Base-by-base conservation (phyloP, 352 stramenopile genomes). In the Phytophthora multivora region DNA sequence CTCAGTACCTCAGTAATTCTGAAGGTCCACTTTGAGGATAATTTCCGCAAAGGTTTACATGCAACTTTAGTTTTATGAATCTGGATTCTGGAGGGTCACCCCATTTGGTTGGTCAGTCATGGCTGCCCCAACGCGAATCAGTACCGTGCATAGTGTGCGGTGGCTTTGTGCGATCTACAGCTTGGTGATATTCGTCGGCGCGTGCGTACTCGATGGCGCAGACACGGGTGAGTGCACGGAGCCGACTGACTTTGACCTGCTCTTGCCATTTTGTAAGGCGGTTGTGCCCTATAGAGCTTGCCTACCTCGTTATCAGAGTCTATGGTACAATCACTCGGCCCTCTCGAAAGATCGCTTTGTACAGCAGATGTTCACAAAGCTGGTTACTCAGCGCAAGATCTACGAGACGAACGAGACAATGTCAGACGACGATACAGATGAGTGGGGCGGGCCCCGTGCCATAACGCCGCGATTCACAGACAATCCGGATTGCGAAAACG, bases 401-500 rank as follows among this genome's bases (percentile, higher is more conserved):
- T 78, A 80, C 63, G 82, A 93, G 73, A 87, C 70, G n/a, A 88
- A 88, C 63, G 51, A 43, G 25, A 86, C 67, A n/a, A 67, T 93
- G 38, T 59, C 78, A 5, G 62, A 91, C 46, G 51, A 70, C 31
- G 66, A 78, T 55, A 80, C 69, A 48, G 86, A 96, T 60, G 88
- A 96, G 73, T 90, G 84, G 77, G 80, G 82, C 23, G 57, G 62
- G 1, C 26, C 63, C 10, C 66, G 80, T 16, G 74, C 83, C 43
- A 87, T 91, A 33, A 76, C 80, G 50, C 77, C 88, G 58, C 83
- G 86, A 18, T 97, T 96, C 60, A 74, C 79, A 21, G 82, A 95
- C 43, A 96, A 96, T 52, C 62, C 80, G 8, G 91, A 96, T 61
- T 98, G 91, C 41, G 73, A 94, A 66, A 90, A 96, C 51, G 88